A percentile compares a stretch with the other conserved stretches of the same genome.
phyloP scores from a whole-genome alignment of 108 stramenopile genomes.

The Pseudonitzschia delicatissima region DNA sequence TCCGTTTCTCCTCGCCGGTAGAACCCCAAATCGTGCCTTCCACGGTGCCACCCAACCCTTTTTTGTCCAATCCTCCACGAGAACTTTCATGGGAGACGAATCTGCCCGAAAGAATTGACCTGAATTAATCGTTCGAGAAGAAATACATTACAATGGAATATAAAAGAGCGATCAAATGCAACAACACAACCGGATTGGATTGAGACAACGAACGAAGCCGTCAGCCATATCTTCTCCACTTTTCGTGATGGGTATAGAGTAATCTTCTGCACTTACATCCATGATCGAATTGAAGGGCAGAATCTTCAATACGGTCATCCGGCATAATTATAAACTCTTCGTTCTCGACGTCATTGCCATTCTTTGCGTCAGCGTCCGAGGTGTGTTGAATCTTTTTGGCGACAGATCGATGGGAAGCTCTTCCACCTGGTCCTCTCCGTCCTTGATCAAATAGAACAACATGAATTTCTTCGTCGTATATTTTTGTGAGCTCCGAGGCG shows the following conservation, averaged over 20 bases:
- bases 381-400: background rate
- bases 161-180: no score
- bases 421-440: conserved; percentile 56
- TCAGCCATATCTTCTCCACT: no score
- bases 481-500: conserved; percentile 1
- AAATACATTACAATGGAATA: no score
- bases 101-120: conserved; percentile 70
- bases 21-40: conserved; percentile 44
- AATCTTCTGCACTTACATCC: no score
- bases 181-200: no score
- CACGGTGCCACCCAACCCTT: conserved; percentile 38
- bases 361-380: background rate
- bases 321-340: conserved; percentile 1
- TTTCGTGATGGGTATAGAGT: no score
- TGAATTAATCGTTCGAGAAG: no score
- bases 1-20: background rate
- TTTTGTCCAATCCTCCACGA: conserved; percentile 35
- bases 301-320: background rate
- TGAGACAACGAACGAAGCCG: no score
- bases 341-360: background rate
- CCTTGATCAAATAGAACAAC: conserved; percentile 67
- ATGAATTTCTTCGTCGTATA: background rate
- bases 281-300: conserved; percentile 48
- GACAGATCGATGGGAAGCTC: conserved; percentile 40
- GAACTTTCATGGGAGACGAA: conserved; percentile 26